phyloP scores from a whole-genome alignment of 345 rosid genomes.

The Populus deltoides region DNA sequence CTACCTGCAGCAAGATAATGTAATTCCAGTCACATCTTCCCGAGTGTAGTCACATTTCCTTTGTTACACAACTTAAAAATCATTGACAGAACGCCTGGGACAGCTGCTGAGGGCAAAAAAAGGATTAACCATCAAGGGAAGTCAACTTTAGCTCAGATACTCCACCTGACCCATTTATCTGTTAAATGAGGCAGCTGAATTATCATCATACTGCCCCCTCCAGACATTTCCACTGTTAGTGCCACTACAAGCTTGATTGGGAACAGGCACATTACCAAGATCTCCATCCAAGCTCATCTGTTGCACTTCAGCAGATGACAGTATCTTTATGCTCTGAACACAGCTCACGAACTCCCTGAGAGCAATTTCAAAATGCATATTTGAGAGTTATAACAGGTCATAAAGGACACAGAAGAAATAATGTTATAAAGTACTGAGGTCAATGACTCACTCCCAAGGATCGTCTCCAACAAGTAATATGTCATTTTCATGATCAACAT shows the following conservation, averaged over 20 bases:
- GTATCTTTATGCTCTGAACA: slow-evolving; percentile 85
- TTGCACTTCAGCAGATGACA: slow-evolving; percentile 90
- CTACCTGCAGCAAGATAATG: neutral
- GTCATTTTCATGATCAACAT: slow-evolving; percentile 89
- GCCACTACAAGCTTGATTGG: slow-evolving; percentile 82
- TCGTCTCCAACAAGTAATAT: slow-evolving; percentile 94
- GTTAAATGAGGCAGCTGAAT: slow-evolving; percentile 81
- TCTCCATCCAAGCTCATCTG: slow-evolving; percentile 95
- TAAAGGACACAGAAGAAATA: neutral
- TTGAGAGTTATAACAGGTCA: neutral
- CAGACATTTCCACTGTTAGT: slow-evolving; percentile 85
- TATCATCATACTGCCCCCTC: slow-evolving; percentile 78
- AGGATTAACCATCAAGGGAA: neutral
- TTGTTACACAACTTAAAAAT: neutral
- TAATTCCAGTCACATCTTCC: neutral
- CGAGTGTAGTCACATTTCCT: neutral
- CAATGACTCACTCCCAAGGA: slow-evolving; percentile 90
- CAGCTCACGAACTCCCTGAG: slow-evolving; percentile 87
- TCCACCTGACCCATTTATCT: slow-evolving; percentile 31
- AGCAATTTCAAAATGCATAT: slow-evolving; percentile 14
- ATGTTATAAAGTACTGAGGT: neutral
- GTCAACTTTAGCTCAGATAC: neutral
- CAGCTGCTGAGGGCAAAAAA: neutral
- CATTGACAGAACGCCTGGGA: neutral
- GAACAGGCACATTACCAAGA: slow-evolving; percentile 63